Evolutionary conservation across 768 basidiomycete species (phyloP).

Genomic region (Phylloporus scabripes): DNA sequence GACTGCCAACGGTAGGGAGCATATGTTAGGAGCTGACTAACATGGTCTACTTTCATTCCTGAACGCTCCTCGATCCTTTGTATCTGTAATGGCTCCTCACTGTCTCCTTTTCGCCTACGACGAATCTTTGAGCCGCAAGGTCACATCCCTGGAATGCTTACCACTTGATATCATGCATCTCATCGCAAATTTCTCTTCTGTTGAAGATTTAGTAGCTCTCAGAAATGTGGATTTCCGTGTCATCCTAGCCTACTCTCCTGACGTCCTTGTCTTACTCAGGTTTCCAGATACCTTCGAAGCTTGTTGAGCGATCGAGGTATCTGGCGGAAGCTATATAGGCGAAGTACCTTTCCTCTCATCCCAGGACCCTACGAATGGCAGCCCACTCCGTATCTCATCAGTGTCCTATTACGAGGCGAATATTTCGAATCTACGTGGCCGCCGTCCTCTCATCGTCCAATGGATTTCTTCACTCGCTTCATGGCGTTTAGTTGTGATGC

Average conservation of each 20-base stretch:
- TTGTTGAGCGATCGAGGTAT: conserved; percentile 5
- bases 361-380: conserved; percentile 12
- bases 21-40: not conserved
- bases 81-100: not conserved
- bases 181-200: not conserved
- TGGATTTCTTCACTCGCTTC: not conserved
- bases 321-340: conserved; percentile 1
- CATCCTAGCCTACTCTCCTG: not conserved
- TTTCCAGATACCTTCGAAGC: not conserved
- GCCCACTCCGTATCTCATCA: conserved; percentile 4
- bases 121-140: not conserved
- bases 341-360: not conserved
- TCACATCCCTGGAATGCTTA: conserved; percentile 3
- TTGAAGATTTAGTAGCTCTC: conserved; percentile 3
- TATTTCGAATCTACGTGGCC: conserved; percentile 6
- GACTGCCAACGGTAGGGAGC: too few species aligned
- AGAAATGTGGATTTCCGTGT: not conserved
- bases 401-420: conserved; percentile 3
- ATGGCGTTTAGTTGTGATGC: not conserved
- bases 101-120: not conserved
- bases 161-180: conserved; percentile 2
- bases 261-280: not conserved
- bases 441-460: not conserved
- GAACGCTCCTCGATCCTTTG: not conserved
- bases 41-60: not conserved